Conservation (phyloP, 177 flowering plant genomes). For the Vitis hybrid region DNA sequence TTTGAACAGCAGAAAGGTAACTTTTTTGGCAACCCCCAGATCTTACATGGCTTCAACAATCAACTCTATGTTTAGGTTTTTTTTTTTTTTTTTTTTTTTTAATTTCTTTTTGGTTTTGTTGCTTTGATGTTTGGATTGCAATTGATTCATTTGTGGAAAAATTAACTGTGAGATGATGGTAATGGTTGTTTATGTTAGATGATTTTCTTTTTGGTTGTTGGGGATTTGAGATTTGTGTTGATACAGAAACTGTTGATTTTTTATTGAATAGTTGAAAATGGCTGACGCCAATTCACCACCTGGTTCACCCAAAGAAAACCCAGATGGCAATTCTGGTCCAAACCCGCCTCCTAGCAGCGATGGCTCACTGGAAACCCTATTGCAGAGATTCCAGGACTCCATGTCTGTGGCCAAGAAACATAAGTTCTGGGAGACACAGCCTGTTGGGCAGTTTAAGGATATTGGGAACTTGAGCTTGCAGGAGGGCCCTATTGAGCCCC, state of each 20-base stretch:
- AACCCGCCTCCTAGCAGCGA: conserved; percentile 15
- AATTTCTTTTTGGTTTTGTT: too few relatives aligned
- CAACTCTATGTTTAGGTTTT: too few relatives aligned
- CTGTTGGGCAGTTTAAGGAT: conserved; percentile 41
- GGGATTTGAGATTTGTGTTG: neutral
- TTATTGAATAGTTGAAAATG: conserved; percentile 21
- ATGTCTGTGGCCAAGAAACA: conserved; percentile 23
- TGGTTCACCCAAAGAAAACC: conserved; percentile 28
- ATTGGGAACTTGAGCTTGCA: conserved; percentile 26
- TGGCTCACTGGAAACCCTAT: conserved; percentile 28
- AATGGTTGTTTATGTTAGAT: too few relatives aligned
- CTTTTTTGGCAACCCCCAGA: too few relatives aligned
- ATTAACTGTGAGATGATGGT: too few relatives aligned
- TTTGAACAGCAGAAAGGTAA: too few relatives aligned
- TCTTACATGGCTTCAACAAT: too few relatives aligned
- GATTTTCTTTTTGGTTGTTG: neutral
- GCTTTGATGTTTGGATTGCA: too few relatives aligned
- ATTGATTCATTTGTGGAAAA: too few relatives aligned
- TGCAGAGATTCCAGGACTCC: conserved; percentile 39
- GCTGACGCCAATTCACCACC: conserved; percentile 26
- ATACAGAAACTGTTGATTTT: neutral
- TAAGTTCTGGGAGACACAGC: conserved; percentile 38
- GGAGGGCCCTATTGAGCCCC: conserved; percentile 34
- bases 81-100: too few relatives aligned
- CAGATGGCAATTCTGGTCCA: conserved; percentile 20